phyloP scores from a whole-genome alignment of 148 eudicot species.

The Agrostemma githago region DNA sequence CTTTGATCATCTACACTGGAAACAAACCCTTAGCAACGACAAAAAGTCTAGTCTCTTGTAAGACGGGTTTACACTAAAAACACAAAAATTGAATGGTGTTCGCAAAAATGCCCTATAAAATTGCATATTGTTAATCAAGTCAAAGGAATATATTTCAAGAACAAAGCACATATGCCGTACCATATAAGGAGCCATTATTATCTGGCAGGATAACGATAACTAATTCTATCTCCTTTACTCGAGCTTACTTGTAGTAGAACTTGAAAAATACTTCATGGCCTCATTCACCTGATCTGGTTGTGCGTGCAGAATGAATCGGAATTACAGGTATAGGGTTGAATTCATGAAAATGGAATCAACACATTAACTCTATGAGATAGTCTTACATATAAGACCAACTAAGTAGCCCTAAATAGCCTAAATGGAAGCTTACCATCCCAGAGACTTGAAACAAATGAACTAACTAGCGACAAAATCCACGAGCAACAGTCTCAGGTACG shows the following conservation, averaged over 20 bases:
- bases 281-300: constrained; percentile 76
- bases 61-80: too few species aligned
- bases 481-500: constrained; percentile 59
- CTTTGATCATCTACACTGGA: constrained; percentile 58
- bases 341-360: constrained; percentile 30
- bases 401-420: neutral
- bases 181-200: constrained; percentile 73
- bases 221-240: constrained; percentile 60
- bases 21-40: constrained; percentile 9
- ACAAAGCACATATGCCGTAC: too few species aligned
- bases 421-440: constrained; percentile 53
- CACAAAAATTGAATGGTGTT: too few species aligned
- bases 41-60: too few species aligned
- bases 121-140: too few species aligned
- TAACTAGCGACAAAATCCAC: constrained; percentile 69
- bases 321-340: constrained; percentile 67
- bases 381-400: neutral
- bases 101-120: too few species aligned
- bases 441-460: constrained; percentile 66
- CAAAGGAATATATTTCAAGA: too few species aligned
- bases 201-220: constrained; percentile 71
- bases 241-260: constrained; percentile 40
- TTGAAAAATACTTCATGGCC: constrained; percentile 54
- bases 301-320: constrained; percentile 57
- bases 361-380: neutral